Conservation (phyloP, 768 basidiomycete species). For the Pisolithus orientalis region DNA sequence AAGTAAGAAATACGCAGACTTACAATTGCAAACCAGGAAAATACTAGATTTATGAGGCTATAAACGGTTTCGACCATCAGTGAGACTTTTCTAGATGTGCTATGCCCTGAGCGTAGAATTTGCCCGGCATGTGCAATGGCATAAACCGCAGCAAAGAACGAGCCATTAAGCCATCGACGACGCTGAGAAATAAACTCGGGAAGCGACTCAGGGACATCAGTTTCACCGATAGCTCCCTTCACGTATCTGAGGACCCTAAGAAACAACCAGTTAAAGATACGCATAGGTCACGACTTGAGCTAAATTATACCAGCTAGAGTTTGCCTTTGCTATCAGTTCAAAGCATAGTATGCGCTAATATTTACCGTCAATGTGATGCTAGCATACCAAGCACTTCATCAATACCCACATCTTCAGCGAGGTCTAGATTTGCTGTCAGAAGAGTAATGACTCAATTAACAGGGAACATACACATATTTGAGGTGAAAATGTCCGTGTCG, state of each 20-base stretch:
- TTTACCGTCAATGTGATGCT: conserved; percentile 1
- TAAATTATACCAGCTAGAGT: conserved; percentile 62
- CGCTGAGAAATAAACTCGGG: conserved; percentile 94
- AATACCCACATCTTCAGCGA: conserved; percentile 76
- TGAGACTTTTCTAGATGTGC: conserved; percentile 60
- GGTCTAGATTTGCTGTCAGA: conserved; percentile 42
- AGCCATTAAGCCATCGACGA: conserved; percentile 85
- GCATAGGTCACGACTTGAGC: neutral
- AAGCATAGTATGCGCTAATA: conserved; percentile 76
- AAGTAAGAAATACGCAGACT: conserved; percentile 23
- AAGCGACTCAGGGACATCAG: conserved; percentile 88
- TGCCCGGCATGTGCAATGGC: conserved; percentile 68
- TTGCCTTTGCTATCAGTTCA: conserved; percentile 70
- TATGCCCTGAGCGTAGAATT: conserved; percentile 48
- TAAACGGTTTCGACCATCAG: conserved; percentile 81
- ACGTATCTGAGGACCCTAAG: conserved; percentile 94
- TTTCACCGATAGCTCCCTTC: conserved; percentile 87
- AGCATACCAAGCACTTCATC: neutral
- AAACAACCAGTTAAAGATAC: conserved; percentile 8
- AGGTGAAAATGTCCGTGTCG: conserved; percentile 89
- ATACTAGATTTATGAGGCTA: conserved; percentile 80
- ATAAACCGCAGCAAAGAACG: conserved; percentile 93
- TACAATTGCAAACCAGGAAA: conserved; percentile 91
- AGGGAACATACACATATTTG: conserved; percentile 80
- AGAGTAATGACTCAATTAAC: neutral